Evolutionary conservation across 2,329 filamentous ascomycete genomes (phyloP).

Genomic region (Westerdykella ornata): DNA sequence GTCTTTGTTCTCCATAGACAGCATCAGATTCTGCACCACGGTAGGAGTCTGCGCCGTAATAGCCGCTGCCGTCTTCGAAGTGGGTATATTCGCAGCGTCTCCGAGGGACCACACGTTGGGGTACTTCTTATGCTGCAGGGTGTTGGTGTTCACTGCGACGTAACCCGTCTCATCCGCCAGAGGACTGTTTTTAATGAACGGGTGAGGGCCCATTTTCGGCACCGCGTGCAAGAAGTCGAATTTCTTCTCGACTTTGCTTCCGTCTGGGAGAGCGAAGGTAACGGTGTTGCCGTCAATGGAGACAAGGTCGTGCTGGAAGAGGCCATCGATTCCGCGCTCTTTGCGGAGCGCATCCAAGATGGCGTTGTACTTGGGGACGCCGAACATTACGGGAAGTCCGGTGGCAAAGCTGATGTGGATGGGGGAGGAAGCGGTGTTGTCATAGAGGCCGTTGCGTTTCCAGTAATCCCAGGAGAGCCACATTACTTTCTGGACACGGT

Average conservation of each 20-base stretch:
- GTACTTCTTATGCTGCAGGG: slow-evolving; percentile 35
- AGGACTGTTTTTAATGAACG: slow-evolving; percentile 32
- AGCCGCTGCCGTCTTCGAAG: slow-evolving; percentile 37
- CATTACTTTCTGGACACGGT: slow-evolving; percentile 29
- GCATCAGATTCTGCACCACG: slow-evolving; percentile 32
- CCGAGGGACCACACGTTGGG: slow-evolving; percentile 36
- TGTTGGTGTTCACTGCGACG: slow-evolving; percentile 33
- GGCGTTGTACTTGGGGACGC: slow-evolving; percentile 36
- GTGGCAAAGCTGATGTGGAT: slow-evolving; percentile 37
- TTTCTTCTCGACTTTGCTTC: slow-evolving; percentile 23
- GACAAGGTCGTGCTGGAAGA: slow-evolving; percentile 37
- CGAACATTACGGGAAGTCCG: slow-evolving; percentile 37
- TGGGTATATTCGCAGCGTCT: slow-evolving; percentile 35
- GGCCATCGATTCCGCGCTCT: slow-evolving; percentile 33
- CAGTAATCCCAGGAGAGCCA: slow-evolving; percentile 39
- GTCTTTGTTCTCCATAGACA: slow-evolving; percentile 21
- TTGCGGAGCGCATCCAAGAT: slow-evolving; percentile 32
- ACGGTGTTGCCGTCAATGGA: slow-evolving; percentile 36
- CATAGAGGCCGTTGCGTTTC: slow-evolving; percentile 33
- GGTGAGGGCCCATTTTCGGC: slow-evolving; percentile 36
- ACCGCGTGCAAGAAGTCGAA: slow-evolving; percentile 37
- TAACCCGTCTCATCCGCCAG: slow-evolving; percentile 34
- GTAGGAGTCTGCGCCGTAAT: slow-evolving; percentile 36
- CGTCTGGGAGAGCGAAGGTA: slow-evolving; percentile 24
- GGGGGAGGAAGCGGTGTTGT: slow-evolving; percentile 19